phyloP scores from a whole-genome alignment of 768 basidiomycete genomes.

The Mycena haematopus region DNA sequence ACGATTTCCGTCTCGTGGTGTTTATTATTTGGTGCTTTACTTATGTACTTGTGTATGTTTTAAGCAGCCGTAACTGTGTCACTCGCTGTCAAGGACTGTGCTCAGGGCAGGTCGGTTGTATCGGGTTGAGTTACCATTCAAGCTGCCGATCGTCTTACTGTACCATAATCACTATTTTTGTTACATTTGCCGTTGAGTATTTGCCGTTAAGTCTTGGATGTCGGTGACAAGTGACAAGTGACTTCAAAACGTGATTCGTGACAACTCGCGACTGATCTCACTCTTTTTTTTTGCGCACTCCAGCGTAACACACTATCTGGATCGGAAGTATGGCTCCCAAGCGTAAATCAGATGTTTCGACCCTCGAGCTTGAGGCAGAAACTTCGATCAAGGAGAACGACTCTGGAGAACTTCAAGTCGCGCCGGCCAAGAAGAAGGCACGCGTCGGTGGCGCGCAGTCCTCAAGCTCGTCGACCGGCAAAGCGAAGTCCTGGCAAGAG shows the following conservation, averaged over 20 bases:
- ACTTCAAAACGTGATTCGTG: slow-evolving; percentile 1
- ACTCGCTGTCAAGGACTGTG: neutral
- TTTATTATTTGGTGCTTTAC: slow-evolving; percentile 20
- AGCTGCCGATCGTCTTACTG: too few relatives aligned
- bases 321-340: slow-evolving; percentile 43
- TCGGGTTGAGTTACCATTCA: too few relatives aligned
- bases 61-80: neutral
- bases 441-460: slow-evolving; percentile 34
- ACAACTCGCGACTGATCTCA: neutral
- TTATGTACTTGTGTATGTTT: slow-evolving; percentile 16
- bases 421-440: slow-evolving; percentile 37
- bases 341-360: slow-evolving; percentile 47
- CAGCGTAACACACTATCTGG: neutral
- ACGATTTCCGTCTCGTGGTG: neutral
- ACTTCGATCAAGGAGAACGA: slow-evolving; percentile 29
- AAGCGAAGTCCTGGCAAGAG: slow-evolving; percentile 44
- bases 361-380: slow-evolving; percentile 21
- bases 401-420: slow-evolving; percentile 9
- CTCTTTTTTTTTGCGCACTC: neutral
- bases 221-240: too few relatives aligned
- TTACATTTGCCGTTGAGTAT: too few relatives aligned
- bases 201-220: too few relatives aligned
- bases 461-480: slow-evolving; percentile 27
- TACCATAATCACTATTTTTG: too few relatives aligned
- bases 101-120: too few relatives aligned